These are phyloP conservation scores for Cryptococcus depauperatus DNA, from an alignment of 1,284 basidiomycete species.

Conservation along the genomic window DNA sequence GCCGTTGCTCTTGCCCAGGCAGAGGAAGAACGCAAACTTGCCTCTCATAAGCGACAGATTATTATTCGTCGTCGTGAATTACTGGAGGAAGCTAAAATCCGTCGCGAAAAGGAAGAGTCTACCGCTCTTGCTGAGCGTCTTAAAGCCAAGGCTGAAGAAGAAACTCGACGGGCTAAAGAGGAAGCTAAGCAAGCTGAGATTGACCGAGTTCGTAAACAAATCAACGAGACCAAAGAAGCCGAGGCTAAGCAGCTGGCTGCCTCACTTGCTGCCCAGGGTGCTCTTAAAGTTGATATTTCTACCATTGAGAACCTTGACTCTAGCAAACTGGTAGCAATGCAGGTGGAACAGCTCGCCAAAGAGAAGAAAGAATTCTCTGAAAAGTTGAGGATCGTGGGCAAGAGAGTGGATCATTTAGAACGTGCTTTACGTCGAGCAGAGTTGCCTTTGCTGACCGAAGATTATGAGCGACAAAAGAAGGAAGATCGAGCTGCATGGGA, in stretches of 20 bases:
- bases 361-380: constrained; percentile 87
- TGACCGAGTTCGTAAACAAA: constrained; percentile 71
- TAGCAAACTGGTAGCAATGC: constrained; percentile 78
- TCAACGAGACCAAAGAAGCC: constrained; percentile 71
- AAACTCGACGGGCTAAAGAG: constrained; percentile 58
- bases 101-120: constrained; percentile 87
- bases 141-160: constrained; percentile 66
- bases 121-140: constrained; percentile 67
- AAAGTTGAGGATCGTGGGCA: constrained; percentile 71
- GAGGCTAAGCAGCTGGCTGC: constrained; percentile 88
- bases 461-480: constrained; percentile 80
- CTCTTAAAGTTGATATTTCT: constrained; percentile 74
- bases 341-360: constrained; percentile 92
- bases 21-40: constrained; percentile 62
- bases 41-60: constrained; percentile 68
- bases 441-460: constrained; percentile 71
- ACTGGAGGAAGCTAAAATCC: constrained; percentile 71
- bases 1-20: constrained; percentile 45
- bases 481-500: constrained; percentile 67
- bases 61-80: constrained; percentile 82
- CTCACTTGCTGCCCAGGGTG: constrained; percentile 73
- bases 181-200: constrained; percentile 64
- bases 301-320: constrained; percentile 79
- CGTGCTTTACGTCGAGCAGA: constrained; percentile 94
- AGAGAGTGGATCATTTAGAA: constrained; percentile 92